Evolutionary conservation across 2,329 filamentous ascomycete species (phyloP).

Genomic region (Hypoxylon sp.): DNA sequence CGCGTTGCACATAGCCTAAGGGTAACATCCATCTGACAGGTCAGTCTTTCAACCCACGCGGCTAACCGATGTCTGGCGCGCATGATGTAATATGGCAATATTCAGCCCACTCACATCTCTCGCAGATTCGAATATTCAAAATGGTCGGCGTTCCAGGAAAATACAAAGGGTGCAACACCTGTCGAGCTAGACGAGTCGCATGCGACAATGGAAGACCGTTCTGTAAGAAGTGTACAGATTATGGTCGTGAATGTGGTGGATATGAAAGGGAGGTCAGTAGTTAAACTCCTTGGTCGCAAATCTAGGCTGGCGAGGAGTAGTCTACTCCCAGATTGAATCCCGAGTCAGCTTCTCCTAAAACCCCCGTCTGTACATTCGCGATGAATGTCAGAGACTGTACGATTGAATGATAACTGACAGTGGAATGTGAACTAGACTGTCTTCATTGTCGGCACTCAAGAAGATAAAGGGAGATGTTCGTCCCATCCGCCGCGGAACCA

Average conservation of each 20-base stretch:
- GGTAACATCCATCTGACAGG: slow-evolving; percentile 35
- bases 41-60: slow-evolving; percentile 13
- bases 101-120: slow-evolving; percentile 23
- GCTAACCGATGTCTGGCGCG: slow-evolving; percentile 8
- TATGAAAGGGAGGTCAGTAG: slow-evolving; percentile 70
- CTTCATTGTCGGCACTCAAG: slow-evolving; percentile 73
- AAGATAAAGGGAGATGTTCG: slow-evolving; percentile 69
- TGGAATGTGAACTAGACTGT: slow-evolving; percentile 55
- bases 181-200: slow-evolving; percentile 60
- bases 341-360: slow-evolving; percentile 17
- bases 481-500: slow-evolving; percentile 68
- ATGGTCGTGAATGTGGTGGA: slow-evolving; percentile 71
- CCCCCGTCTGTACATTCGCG: background rate
- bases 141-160: slow-evolving; percentile 76
- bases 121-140: slow-evolving; percentile 42
- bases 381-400: background rate
- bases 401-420: slow-evolving; percentile 16
- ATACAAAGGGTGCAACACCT: slow-evolving; percentile 76
- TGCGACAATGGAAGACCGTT: slow-evolving; percentile 74
- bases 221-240: slow-evolving; percentile 73
- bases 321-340: slow-evolving; percentile 15
- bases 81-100: slow-evolving; percentile 16
- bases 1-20: slow-evolving; percentile 17
- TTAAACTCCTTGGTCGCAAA: slow-evolving; percentile 6
- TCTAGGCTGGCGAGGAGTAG: slow-evolving; percentile 20